Conservation (phyloP, 345 rosid species). For the rapeseed (Brassica napus) region DNA sequence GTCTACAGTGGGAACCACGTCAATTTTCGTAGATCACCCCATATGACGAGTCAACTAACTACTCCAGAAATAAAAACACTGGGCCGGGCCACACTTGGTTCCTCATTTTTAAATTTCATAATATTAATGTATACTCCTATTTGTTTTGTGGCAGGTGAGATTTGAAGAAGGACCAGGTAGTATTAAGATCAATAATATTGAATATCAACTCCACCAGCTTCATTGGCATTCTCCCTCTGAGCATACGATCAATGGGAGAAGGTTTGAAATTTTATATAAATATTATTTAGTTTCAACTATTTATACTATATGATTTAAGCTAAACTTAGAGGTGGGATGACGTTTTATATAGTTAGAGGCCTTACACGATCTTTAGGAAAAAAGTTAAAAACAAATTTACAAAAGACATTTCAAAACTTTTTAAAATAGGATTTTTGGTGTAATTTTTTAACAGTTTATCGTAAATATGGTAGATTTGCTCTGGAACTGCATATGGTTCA, state of each 20-base stretch:
- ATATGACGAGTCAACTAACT: not conserved
- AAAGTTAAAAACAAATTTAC: not conserved
- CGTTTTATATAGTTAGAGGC: not conserved
- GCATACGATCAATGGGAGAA: slow-evolving; percentile 66
- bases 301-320: not conserved
- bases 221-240: slow-evolving; percentile 94
- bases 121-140: not conserved
- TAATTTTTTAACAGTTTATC: not conserved
- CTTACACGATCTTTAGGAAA: not conserved
- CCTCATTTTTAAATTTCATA: not conserved
- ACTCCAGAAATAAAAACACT: not conserved
- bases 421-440: not conserved
- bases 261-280: slow-evolving; percentile 34
- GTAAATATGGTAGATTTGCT: slow-evolving; percentile 47
- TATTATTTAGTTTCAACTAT: not conserved
- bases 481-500: slow-evolving; percentile 84
- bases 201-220: slow-evolving; percentile 59
- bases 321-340: not conserved
- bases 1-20: not conserved
- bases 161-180: slow-evolving; percentile 53
- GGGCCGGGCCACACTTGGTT: not conserved
- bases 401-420: not conserved
- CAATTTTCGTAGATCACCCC: not conserved
- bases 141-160: slow-evolving; percentile 33
- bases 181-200: slow-evolving; percentile 46